Evolutionary conservation across 768 basidiomycete genomes (phyloP), one percentile per base, ranked within the genome.

Genomic region (Kwoniella botswanensis): DNA sequence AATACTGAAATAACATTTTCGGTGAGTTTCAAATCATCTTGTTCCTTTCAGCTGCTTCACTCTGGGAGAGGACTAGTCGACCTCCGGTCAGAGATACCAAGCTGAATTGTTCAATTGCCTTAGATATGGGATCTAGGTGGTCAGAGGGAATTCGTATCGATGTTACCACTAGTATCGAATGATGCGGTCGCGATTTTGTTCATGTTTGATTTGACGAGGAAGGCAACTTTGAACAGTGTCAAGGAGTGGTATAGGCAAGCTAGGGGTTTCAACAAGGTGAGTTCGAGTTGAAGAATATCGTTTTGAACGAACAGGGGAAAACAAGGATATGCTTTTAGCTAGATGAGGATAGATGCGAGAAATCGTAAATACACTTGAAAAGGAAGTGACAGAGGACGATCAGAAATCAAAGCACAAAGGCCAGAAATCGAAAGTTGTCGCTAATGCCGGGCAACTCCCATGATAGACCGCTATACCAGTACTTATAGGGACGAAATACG

Each of bases 221-320:
- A 98, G 85, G 93, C 93, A 71, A 99, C 97, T 54, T 85, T 99
- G 73, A 98, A 98, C 85, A 96, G 93, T 68, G 94, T 99, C 78
- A 98, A 98, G 85, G 97, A 99, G 85, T 99, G 97, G 97, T 99
- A 98, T 87, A 88, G 97, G 78, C 97, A 99, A 85, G 94, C 95
- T 63, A 88, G 97, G 79, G 97, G 97, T 22, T 99, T 99, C 86
- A 98, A 98, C 86, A 98, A 98, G 88, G 96, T 94, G 69, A 63
- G 88, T 83, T 58, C 17, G 1, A 55, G 13, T 42, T 24, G 11
- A 13, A 2, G 13, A 11, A 15, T 42, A n/a, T 13, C n/a, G 12
- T 41, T 58, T 50, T 44, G 35, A 35, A n/a, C 1, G 26, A 4
- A 24, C 11, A 56, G 11, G 26, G n/a, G 57, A 57, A 12, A 12